Conservation (phyloP, 306 rosid genomes). For the Malus asiatica region DNA sequence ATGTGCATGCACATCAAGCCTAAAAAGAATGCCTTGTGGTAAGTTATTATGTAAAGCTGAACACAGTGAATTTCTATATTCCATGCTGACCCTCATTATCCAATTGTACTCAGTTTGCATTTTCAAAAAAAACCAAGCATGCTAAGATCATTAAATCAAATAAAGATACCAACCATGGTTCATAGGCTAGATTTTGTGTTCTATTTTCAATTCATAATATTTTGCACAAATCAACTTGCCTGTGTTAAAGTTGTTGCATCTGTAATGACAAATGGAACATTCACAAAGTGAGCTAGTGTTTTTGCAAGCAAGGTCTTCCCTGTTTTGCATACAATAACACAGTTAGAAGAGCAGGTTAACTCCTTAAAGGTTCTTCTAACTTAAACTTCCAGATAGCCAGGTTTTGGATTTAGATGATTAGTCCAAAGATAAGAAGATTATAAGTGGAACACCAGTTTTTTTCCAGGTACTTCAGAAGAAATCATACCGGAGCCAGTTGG, state of each 20-base stretch:
- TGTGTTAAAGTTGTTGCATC: constrained; percentile 98
- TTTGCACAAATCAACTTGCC: constrained; percentile 37
- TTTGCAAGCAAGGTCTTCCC: constrained; percentile 97
- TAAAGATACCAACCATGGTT: constrained; percentile 6
- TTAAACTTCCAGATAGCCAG: background rate
- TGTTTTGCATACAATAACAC: constrained; percentile 33
- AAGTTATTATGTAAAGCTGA: background rate
- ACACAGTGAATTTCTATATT: background rate
- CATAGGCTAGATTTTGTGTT: background rate
- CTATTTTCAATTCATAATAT: constrained; percentile 2
- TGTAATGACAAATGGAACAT: constrained; percentile 92
- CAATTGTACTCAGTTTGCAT: background rate
- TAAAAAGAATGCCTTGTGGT: background rate
- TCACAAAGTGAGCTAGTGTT: constrained; percentile 92
- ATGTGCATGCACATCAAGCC: background rate
- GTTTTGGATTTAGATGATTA: background rate
- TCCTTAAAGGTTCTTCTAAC: background rate
- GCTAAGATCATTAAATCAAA: background rate
- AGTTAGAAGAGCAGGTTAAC: constrained; percentile 23
- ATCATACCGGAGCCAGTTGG: constrained; percentile 91
- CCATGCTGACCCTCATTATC: background rate
- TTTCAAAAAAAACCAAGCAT: background rate
- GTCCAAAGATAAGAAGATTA: background rate
- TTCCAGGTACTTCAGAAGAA: constrained; percentile 8
- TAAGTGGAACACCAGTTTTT: constrained; percentile 8